Base-by-base conservation (phyloP, 148 eudicot species). In the Hydrangea macrophylla region DNA sequence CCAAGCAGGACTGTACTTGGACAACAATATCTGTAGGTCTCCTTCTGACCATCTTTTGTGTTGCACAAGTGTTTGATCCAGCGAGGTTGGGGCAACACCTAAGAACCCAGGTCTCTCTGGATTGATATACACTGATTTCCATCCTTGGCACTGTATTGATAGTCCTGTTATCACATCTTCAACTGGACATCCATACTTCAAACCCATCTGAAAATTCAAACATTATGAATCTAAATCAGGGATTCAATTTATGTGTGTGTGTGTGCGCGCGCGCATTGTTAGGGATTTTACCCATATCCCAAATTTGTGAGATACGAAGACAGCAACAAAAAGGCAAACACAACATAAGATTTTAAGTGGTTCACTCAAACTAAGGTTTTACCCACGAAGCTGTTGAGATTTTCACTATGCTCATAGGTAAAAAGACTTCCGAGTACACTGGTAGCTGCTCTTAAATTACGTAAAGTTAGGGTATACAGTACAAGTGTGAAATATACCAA, bases 31-130 rank as follows among this genome's bases (percentile, higher is more conserved):
- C 65, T 82, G 88, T 0, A 94, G 67, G 24, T 88, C 74, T 8
- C 98, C 98, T 74, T 90, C 97, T 6, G 97, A 80, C 98, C 98
- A 94, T 77, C 98, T 84, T 75, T 86, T 88, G 35, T 90, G 96
- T 55, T 88, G 95, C 65, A 90, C 73, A 15, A 94, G 69, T 35
- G 81, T 35, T 55, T 85, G 92, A 57, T 58, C 82, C 22, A 90
- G 74, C 9, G 89, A 77, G 1, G 86, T 88, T n/a, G 86, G 76
- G n/a, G 75, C 79, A 25, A 83, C 56, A 5, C 98, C 98, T 27
- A 90, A 59, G 79, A 94, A 94, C 4, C 73, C 82, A 2, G 58
- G 44, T 36, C 85, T 79, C 15, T 61, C 37, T 7, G 96, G 92
- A 59, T 85, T 88, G 65, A 65, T 79, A 42, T 77, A 85, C 11